Base-by-base conservation (phyloP, 2,329 filamentous ascomycete genomes). In the Calycina herbarum region DNA sequence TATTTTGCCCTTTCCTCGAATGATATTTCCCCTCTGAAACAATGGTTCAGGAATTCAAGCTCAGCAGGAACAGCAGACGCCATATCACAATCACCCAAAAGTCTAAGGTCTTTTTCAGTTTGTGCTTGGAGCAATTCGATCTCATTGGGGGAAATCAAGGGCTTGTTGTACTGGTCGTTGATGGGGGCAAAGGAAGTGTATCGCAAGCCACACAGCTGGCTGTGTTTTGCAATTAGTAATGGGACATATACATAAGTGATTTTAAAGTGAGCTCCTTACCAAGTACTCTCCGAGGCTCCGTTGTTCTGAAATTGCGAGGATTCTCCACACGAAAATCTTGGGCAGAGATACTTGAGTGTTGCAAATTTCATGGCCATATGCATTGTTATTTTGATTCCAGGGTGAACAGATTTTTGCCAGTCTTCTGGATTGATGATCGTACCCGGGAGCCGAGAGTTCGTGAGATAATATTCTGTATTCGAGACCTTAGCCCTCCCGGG, bases 381-480 rank as follows among this genome's bases (percentile, higher is more conserved):
- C 62, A 63, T 63, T 8, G 35, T 40, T n/a, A 63, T 63, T 31
- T 51, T 20, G 6, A 40, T 20, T 17, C 62, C 62, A 24, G 56
- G 62, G 13, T 45, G n/a, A 33, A 63, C 45, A 11, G 7, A 27
- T 2, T 20, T 48, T 48, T 17, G 10, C 56, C 62, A 59, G 11
- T 59, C 38, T 8, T 15, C 17, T 59, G 24, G 29, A 20, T 31
- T 33, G 20, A 63, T 59, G 6, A 35, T 10, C 4, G 57, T 33
- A 31, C 48, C 51, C 2, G 33, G 45, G 6, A 13, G 13, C 27
- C 38, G 57, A 24, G 54, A 5, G 35, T 42, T 29, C 27, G 48
- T 2, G 11, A 63, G 31, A 33, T 63, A 24, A 31, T 58, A 63
- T 33, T 63, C 42, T 31, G 20, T 51, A 17, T 58, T n/a, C 5